phyloP scores from a whole-genome alignment of 768 basidiomycete genomes.

The Hirschioporus abietinus region DNA sequence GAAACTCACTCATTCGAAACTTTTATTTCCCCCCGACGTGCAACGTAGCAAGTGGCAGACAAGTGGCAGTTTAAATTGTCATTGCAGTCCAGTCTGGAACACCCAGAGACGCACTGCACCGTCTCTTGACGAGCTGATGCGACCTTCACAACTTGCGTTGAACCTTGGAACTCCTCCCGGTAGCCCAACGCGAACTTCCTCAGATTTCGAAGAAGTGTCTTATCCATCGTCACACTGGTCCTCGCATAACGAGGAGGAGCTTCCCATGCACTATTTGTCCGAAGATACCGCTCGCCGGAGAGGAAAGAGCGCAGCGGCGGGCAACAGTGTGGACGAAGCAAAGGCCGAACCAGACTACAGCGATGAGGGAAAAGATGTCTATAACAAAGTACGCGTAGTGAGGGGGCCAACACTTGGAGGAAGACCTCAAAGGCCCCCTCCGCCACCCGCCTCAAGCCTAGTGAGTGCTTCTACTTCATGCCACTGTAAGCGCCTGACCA shows the following conservation, averaged over 20 bases:
- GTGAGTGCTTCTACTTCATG: conserved; percentile 7
- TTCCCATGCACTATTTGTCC: conserved; percentile 49
- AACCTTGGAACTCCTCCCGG: conserved; percentile 60
- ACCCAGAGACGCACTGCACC: neutral
- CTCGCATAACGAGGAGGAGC: conserved; percentile 29
- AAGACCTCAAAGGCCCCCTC: conserved; percentile 55
- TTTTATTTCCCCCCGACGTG: neutral
- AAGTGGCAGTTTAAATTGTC: neutral
- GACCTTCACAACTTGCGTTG: conserved; percentile 60
- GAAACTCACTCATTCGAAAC: neutral
- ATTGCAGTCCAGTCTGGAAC: neutral
- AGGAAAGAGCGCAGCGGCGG: conserved; percentile 30
- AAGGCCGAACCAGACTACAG: conserved; percentile 35
- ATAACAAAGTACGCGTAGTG: conserved; percentile 36
- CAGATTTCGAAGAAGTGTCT: conserved; percentile 67
- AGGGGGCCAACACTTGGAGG: conserved; percentile 33
- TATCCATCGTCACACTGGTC: conserved; percentile 44
- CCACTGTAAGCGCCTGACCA: neutral
- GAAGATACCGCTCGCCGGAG: conserved; percentile 45
- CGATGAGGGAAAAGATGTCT: conserved; percentile 66
- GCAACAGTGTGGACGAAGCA: conserved; percentile 22
- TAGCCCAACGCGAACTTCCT: conserved; percentile 44
- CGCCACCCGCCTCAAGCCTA: conserved; percentile 51
- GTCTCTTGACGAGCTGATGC: conserved; percentile 39
- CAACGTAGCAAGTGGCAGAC: neutral